Evolutionary conservation across 257 asterid genomes (phyloP).

Genomic region (Jacaranda copaia): DNA sequence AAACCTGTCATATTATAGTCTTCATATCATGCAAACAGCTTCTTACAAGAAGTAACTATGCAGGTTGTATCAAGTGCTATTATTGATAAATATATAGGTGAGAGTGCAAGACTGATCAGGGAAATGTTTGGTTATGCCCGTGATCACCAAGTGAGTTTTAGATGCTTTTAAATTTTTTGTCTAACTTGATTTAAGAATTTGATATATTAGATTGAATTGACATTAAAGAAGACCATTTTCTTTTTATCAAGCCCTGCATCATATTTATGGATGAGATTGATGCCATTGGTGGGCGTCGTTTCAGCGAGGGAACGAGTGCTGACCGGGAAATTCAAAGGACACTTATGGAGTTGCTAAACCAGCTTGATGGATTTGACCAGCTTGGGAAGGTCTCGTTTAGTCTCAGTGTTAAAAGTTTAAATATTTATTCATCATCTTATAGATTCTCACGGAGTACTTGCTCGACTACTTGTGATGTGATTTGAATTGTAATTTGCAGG

Average conservation of each 20-base stretch:
- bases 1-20: not conserved
- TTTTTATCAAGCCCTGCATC: conserved; percentile 80
- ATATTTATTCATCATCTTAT: conserved; percentile 5
- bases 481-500: conserved; percentile 52
- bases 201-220: conserved; percentile 40
- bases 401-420: not conserved
- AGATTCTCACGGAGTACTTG: not conserved
- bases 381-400: conserved; percentile 76
- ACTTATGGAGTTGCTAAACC: conserved; percentile 91
- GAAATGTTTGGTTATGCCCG: conserved; percentile 97
- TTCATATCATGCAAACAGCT: conserved; percentile 22
- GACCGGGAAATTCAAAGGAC: conserved; percentile 97
- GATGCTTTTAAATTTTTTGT: not conserved
- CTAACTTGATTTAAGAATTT: not conserved
- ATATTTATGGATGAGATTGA: conserved; percentile 98
- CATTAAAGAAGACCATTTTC: conserved; percentile 17
- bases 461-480: conserved; percentile 22
- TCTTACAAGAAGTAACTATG: conserved; percentile 15
- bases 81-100: conserved; percentile 94
- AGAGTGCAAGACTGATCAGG: conserved; percentile 89
- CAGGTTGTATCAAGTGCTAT: conserved; percentile 98
- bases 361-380: conserved; percentile 93
- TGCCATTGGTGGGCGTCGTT: conserved; percentile 96
- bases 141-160: conserved; percentile 83
- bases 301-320: conserved; percentile 98